Evolutionary conservation across 1,284 basidiomycete species (phyloP).

Genomic region (Schizophyllum commune): DNA sequence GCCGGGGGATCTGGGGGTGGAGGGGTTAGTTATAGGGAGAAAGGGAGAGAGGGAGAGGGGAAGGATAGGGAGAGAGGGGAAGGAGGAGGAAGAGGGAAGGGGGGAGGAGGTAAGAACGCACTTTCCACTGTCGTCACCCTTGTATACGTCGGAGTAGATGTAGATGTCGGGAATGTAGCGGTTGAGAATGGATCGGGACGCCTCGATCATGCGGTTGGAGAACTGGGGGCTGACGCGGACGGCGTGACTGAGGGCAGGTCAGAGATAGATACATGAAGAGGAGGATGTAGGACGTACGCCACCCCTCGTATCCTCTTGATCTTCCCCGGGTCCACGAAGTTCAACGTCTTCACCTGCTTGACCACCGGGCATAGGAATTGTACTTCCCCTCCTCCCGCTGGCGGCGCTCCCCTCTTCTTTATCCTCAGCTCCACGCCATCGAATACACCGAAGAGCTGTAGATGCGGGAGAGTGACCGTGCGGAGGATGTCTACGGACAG

Average conservation of each 20-base stretch:
- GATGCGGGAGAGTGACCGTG: conserved; percentile 88
- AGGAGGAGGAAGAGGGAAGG: conserved; percentile 1
- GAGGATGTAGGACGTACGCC: conserved; percentile 50
- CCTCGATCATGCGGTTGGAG: conserved; percentile 95
- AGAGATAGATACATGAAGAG: conserved; percentile 6
- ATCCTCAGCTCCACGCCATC: conserved; percentile 89
- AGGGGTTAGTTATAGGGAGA: neutral
- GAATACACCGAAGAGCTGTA: conserved; percentile 84
- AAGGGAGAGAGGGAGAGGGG: neutral
- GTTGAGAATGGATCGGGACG: conserved; percentile 86
- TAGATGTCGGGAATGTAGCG: conserved; percentile 98
- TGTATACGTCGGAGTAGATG: conserved; percentile 97
- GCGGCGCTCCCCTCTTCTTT: conserved; percentile 87
- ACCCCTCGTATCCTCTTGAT: conserved; percentile 95
- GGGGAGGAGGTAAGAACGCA: conserved; percentile 28
- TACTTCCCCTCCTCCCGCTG: conserved; percentile 88
- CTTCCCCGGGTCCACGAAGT: conserved; percentile 87
- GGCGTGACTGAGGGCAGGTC: conserved; percentile 54
- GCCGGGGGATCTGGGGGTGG: conserved; percentile 74
- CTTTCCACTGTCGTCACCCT: conserved; percentile 96
- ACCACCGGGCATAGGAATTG: conserved; percentile 92
- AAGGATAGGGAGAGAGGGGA: conserved; percentile 6
- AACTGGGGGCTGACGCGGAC: conserved; percentile 96
- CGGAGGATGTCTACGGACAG: conserved; percentile 89
- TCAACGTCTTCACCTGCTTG: conserved; percentile 83